Base-by-base conservation (phyloP, 2,329 filamentous ascomycete genomes). In the Talaromyces sp. region DNA sequence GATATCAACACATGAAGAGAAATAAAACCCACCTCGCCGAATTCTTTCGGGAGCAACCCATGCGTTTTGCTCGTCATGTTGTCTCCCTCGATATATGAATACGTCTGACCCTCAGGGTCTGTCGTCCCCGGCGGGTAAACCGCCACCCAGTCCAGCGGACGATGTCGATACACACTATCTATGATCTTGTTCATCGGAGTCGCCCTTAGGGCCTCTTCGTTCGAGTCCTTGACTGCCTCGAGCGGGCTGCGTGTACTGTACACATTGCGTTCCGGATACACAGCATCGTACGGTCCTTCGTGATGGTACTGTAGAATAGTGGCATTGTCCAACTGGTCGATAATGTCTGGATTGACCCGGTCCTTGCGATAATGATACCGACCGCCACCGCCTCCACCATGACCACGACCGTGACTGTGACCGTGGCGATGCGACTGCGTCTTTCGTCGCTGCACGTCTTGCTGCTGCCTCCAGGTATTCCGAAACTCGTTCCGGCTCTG, bases 231-330 rank as follows among this genome's bases (percentile, higher is more conserved):
- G 5, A 96, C 83, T 2, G 92, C 93, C 29, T 89, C 91, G 8
- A 97, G 77, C 0, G 93, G 92, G 3, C 90, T 87, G 61, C 72
- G 76, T 58, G 80, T 77, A 66, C 79, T 81, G 67, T 85, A 80
- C 3, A 77, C 80, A 75, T 97, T 97, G 54, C 90, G 84, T 12
- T 89, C 85, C 1, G 88, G 80, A 57, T 91, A 81, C 2, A 90
- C 88, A 10, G 92, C 91, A 71, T 97, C 93, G 67, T 90, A 97
- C 0, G 93, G 93, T 0, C 93, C 92, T 64, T 88, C 90, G 68
- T 97, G 93, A 73, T 97, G 93, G 74, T 96, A 96, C 2, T 82
- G 76, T 19, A 81, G 82, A 56, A 84, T 83, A n/a, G 83, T 74
- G 2, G 82, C 78, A 57, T 79, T 81, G 70, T 96, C 93, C 1